Conservation (phyloP, 2,329 filamentous ascomycete species). For the Calonectria pauciramosa region DNA sequence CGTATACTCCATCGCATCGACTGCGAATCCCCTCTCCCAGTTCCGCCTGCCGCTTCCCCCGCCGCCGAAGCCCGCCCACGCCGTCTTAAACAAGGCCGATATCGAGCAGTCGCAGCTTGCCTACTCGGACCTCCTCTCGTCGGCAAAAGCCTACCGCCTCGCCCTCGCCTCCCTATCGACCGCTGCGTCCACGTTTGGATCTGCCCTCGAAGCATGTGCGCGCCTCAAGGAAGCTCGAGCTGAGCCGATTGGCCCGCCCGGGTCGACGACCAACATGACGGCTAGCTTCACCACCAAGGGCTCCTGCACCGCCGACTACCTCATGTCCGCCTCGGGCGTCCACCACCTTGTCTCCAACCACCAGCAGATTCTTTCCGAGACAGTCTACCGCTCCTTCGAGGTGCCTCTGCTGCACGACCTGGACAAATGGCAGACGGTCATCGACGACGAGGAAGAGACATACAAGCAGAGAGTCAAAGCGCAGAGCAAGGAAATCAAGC, state of each 20-base stretch:
- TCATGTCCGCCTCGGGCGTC: conserved; percentile 73
- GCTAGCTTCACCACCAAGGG: conserved; percentile 63
- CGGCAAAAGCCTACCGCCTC: conserved; percentile 74
- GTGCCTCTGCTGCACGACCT: conserved; percentile 78
- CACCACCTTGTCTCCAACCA: conserved; percentile 79
- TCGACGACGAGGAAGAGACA: conserved; percentile 74
- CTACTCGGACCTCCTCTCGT: conserved; percentile 72
- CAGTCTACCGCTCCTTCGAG: conserved; percentile 77
- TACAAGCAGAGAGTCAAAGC: conserved; percentile 69
- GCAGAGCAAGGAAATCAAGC: conserved; percentile 72
- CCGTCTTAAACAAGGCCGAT: conserved; percentile 74
- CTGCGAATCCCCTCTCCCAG: conserved; percentile 70
- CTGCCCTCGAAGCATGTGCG: conserved; percentile 76
- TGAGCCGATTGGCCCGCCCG: conserved; percentile 63
- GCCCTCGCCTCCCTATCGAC: conserved; percentile 73
- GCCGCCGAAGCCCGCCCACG: conserved; percentile 68
- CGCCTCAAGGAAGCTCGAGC: conserved; percentile 76
- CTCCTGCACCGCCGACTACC: conserved; percentile 73
- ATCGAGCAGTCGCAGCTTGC: conserved; percentile 73
- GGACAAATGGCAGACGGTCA: conserved; percentile 73
- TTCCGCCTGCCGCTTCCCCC: conserved; percentile 74
- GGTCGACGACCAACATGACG: conserved; percentile 54
- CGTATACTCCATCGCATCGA: conserved; percentile 74
- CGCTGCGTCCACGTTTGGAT: conserved; percentile 74
- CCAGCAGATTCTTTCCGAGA: conserved; percentile 78